Evolutionary conservation across 176 grass and related monocot species (phyloP).

Genomic region (Coix lacrymajobi): DNA sequence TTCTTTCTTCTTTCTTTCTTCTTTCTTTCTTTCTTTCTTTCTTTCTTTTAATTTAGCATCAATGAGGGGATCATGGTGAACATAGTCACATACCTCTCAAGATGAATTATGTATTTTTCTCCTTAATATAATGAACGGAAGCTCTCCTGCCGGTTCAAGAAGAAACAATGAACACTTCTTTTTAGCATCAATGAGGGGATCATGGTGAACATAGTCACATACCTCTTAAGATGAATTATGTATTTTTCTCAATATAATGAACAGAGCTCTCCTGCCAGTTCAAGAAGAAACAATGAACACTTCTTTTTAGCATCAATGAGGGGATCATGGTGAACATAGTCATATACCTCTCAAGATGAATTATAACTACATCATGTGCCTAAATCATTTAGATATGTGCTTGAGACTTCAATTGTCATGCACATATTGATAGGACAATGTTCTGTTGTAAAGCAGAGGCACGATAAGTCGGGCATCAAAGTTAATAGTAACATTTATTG

Average conservation of each 20-base stretch:
- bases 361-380: neutral
- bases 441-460: neutral
- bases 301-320: neutral
- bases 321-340: neutral
- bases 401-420: neutral
- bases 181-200: neutral
- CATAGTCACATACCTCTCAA: no score
- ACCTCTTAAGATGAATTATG: neutral
- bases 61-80: no score
- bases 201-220: neutral
- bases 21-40: no score
- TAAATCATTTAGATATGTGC: neutral
- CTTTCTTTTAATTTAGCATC: no score
- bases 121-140: neutral
- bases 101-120: no score
- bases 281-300: neutral
- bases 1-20: neutral
- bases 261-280: neutral
- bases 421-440: neutral
- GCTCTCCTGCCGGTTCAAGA: neutral
- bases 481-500: neutral
- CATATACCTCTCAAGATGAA: neutral
- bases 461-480: neutral
- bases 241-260: neutral
- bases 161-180: neutral